Evolutionary conservation across 148 eudicot genomes (phyloP), one percentile per base, ranked within the genome.

Genomic region (Linanthus parryae): DNA sequence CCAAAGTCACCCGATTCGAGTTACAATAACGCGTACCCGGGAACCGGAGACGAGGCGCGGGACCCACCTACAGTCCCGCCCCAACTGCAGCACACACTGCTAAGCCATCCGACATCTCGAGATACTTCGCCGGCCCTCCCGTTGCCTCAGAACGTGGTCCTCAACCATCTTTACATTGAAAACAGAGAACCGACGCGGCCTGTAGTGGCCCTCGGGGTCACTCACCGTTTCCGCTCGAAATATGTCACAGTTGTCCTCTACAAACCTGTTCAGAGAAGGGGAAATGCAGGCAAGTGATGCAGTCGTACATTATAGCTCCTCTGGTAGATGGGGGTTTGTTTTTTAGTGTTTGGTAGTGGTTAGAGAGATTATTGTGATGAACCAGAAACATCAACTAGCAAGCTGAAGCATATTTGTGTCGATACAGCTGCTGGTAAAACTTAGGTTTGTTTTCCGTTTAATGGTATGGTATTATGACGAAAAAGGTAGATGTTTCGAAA

Each of bases 81-180:
- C 3, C 95, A 85, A 39, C 68, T 91, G 78, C 84, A 79, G 29
- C 86, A 86, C 57, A 76, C 92, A 13, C 44, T 86, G 70, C 63
- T 85, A 64, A 73, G 73, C 72, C 53, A 56, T 48, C 74, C 83
- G 17, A 35, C 78, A 16, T 61, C 57, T 58, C 54, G 74, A 67
- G 88, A 80, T 52, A 41, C 70, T 25, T 34, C 79, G 7, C 66
- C 30, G 2, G 44, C 73, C 5, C 73, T 85, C 42, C 88, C 91
- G n/a, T 61, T 68, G 15, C 95, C 92, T 0, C 95, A 86, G 33
- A 73, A 78, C 43, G 85, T 80, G 65, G 70, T 63, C 46, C 72
- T 91, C 59, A 91, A 91, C 58, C 97, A 91, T 79, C 85, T 91
- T 44, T 91, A 85, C 83, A 75, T 85, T 18, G 97, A 86, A 63